These are phyloP conservation scores for Hippophae tibetana DNA, from an alignment of 306 rosid genomes.

Conservation along the genomic window DNA sequence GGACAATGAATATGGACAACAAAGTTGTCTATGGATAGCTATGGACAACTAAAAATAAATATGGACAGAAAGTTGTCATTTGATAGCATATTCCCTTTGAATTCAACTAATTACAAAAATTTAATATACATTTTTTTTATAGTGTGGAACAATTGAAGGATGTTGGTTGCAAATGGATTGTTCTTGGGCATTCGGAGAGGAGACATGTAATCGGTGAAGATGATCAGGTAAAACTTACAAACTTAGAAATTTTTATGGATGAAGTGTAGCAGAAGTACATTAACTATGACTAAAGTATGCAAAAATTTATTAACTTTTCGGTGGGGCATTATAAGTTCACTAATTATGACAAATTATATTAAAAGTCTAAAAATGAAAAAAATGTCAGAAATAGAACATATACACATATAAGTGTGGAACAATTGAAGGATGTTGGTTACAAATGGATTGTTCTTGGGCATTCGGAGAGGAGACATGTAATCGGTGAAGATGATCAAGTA, in stretches of 20 bases:
- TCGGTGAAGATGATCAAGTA: conserved; percentile 96
- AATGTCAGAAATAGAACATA: too few relatives aligned
- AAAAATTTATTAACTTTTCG: too few relatives aligned
- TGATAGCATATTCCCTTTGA: neutral
- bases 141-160: conserved; percentile 95
- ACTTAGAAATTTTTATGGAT: neutral
- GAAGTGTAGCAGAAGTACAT: too few relatives aligned
- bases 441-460: conserved; percentile 99
- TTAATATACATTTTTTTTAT: conserved; percentile 11
- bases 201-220: conserved; percentile 94
- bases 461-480: conserved; percentile 87
- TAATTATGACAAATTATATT: too few relatives aligned
- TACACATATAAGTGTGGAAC: conserved; percentile 98
- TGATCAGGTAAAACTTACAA: conserved; percentile 57
- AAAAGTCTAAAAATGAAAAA: too few relatives aligned
- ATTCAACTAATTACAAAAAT: conserved; percentile 8
- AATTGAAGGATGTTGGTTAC: conserved; percentile 78
- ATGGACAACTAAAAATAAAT: too few relatives aligned
- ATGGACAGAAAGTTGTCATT: neutral
- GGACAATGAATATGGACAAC: too few relatives aligned
- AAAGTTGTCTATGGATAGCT: too few relatives aligned
- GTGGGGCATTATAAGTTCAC: too few relatives aligned
- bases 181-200: conserved; percentile 97
- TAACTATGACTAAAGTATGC: too few relatives aligned
- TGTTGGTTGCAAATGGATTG: conserved; percentile 85